phyloP scores from a whole-genome alignment of 2,329 filamentous ascomycete species.

The Diaporthe eres region DNA sequence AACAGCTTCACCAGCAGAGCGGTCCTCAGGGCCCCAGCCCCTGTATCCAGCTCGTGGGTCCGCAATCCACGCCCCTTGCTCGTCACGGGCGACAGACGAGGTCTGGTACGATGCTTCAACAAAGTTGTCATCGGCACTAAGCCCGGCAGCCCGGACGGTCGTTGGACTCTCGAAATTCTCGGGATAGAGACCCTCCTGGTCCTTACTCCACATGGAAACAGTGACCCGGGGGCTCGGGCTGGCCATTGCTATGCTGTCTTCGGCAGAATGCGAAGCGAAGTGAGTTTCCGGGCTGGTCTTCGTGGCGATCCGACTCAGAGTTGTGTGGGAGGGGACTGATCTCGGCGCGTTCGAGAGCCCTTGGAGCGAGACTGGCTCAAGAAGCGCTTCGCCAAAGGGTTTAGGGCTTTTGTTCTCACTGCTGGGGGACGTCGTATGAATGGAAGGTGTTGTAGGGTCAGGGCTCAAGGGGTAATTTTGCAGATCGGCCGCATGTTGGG shows the following conservation, averaged over 20 bases:
- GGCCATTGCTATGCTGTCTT: slow-evolving; percentile 63
- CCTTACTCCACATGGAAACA: slow-evolving; percentile 69
- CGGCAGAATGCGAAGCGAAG: slow-evolving; percentile 64
- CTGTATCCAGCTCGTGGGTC: slow-evolving; percentile 56
- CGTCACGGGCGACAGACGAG: slow-evolving; percentile 54
- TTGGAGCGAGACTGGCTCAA: slow-evolving; percentile 58
- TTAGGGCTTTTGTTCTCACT: slow-evolving; percentile 50
- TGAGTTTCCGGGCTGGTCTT: slow-evolving; percentile 66
- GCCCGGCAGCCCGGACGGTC: slow-evolving; percentile 51
- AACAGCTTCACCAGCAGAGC: slow-evolving; percentile 58
- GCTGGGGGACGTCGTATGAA: slow-evolving; percentile 60
- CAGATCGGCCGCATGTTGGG: slow-evolving; percentile 45
- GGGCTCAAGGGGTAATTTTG: slow-evolving; percentile 64
- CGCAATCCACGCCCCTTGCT: slow-evolving; percentile 58
- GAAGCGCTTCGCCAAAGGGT: slow-evolving; percentile 45
- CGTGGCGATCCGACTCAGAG: slow-evolving; percentile 50
- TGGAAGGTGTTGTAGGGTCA: slow-evolving; percentile 61
- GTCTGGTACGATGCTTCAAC: slow-evolving; percentile 42
- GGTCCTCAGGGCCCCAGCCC: slow-evolving; percentile 63
- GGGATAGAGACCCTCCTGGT: slow-evolving; percentile 56
- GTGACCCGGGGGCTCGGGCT: slow-evolving; percentile 68
- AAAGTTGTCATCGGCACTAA: slow-evolving; percentile 54
- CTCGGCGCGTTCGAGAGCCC: slow-evolving; percentile 58
- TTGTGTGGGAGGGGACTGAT: slow-evolving; percentile 50
- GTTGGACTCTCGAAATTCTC: slow-evolving; percentile 52